These are phyloP conservation scores for Rhizopus arrhizus DNA, from an alignment of 371 early-diverging fungal species.

Conservation along the genomic window DNA sequence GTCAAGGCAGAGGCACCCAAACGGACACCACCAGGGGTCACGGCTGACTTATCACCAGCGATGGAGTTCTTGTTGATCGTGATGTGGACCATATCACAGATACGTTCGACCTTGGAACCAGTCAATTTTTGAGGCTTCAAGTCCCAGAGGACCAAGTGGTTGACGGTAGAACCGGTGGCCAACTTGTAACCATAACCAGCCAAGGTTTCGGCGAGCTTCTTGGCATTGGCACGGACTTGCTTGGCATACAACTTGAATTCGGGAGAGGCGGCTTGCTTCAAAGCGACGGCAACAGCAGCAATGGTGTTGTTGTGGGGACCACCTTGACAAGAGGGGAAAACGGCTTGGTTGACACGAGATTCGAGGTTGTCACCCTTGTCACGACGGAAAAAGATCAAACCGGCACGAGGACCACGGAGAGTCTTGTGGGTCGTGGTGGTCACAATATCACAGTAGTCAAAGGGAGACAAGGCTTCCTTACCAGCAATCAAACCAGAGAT, in stretches of 20 bases:
- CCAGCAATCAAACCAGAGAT: slow-evolving; percentile 94
- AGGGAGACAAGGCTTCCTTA: slow-evolving; percentile 86
- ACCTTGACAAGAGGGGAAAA: slow-evolving; percentile 99
- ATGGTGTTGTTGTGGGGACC: slow-evolving; percentile 99
- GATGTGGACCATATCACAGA: slow-evolving; percentile 93
- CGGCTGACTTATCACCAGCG: slow-evolving; percentile 93
- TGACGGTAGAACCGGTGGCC: slow-evolving; percentile 95
- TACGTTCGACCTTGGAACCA: slow-evolving; percentile 93
- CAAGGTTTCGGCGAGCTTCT: slow-evolving; percentile 85
- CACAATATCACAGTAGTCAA: slow-evolving; percentile 96
- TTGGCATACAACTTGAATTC: slow-evolving; percentile 91
- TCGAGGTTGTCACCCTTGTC: slow-evolving; percentile 91
- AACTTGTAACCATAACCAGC: slow-evolving; percentile 76
- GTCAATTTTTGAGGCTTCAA: slow-evolving; percentile 83
- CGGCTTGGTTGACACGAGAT: slow-evolving; percentile 92
- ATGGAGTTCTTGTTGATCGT: slow-evolving; percentile 99
- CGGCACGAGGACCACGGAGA: slow-evolving; percentile 98
- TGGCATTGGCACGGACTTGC: slow-evolving; percentile 89
- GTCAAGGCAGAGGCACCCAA: slow-evolving; percentile 97
- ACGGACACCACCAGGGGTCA: slow-evolving; percentile 96
- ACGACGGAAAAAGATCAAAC: slow-evolving; percentile 95
- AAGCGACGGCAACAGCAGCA: slow-evolving; percentile 94
- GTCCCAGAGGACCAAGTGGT: slow-evolving; percentile 90
- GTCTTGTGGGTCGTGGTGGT: slow-evolving; percentile 99
- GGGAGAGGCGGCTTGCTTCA: slow-evolving; percentile 85